Base-by-base conservation (phyloP, 352 stramenopile genomes). In the Pythium rhizo-oryzae region DNA sequence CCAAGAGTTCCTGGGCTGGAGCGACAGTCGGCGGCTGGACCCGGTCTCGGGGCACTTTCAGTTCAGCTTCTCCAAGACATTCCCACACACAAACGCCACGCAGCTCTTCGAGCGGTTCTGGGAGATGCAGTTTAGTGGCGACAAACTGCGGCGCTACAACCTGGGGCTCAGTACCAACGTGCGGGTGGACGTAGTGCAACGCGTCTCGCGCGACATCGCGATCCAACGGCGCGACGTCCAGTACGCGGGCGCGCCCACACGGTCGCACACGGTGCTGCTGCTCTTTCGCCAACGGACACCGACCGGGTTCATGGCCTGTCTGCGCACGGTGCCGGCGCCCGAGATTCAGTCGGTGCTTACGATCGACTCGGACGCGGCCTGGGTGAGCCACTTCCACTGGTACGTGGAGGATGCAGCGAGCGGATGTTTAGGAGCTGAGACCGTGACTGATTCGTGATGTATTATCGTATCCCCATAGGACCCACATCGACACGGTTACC, bases 361-460 rank as follows among this genome's bases (percentile, higher is more conserved):
- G 21, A 8, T 58, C 6, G 28, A 54, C 35, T 16, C 41, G 41
- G 35, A 69, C 16, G 35, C 19, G 24, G 62, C 44, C 2, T 69
- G 62, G 62, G 61, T 69, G 62, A 56, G 30, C 43, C 46, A 69
- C 11, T 69, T 69, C 54, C 49, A 69, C 21, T 69, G 62, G 62
- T 65, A 37, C 56, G 56, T 63, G 23, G 16, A 25, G 41, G 18
- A 47, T 15, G 1, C 41, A 16, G 15, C n/a, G n/a, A n/a, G n/a
- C n/a, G n/a, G n/a, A n/a, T n/a, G n/a, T n/a, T n/a, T n/a, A n/a
- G n/a, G 46, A 53, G 25, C n/a, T 53, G 25, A 30, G 25, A 12
- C 16, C 43, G 43, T 35, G 55, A 25, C 28, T 62, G 24, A 64
- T 28, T 54, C 21, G 16, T 25, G 56, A 50, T n/a, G n/a, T 50